Evolutionary conservation across 352 stramenopile genomes (phyloP).

Genomic region (Phytophthora fragariae): DNA sequence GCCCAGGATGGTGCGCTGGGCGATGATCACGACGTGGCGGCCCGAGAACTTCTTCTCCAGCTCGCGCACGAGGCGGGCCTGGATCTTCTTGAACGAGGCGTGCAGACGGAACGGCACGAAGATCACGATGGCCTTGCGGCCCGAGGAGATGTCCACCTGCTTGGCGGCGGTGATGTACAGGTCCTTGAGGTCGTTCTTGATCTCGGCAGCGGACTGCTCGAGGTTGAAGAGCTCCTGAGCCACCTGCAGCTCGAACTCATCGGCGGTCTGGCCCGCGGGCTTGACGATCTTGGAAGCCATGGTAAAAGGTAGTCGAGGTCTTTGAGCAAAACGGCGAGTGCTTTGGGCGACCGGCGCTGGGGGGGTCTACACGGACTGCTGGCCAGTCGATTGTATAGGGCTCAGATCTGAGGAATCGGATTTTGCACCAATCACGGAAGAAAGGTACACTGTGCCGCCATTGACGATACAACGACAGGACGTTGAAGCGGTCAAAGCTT

Average conservation of each 20-base stretch:
- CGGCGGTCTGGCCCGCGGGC: slow-evolving; percentile 81
- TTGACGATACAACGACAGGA: not conserved
- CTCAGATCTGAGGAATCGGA: slow-evolving; percentile 33
- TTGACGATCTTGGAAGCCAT: slow-evolving; percentile 91
- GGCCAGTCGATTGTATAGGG: slow-evolving; percentile 40
- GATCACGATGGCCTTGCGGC: slow-evolving; percentile 98
- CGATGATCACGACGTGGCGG: slow-evolving; percentile 98
- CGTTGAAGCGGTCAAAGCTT: not conserved
- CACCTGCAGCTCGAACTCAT: slow-evolving; percentile 92
- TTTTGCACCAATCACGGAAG: slow-evolving; percentile 8
- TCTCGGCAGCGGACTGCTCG: slow-evolving; percentile 94
- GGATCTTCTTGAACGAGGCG: slow-evolving; percentile 99
- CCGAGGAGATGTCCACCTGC: slow-evolving; percentile 96
- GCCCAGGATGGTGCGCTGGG: slow-evolving; percentile 98
- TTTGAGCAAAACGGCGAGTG: slow-evolving; percentile 46
- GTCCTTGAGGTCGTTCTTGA: slow-evolving; percentile 98
- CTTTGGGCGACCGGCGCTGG: not conserved
- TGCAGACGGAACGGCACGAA: slow-evolving; percentile 99
- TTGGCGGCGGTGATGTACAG: slow-evolving; percentile 99
- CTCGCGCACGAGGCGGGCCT: slow-evolving; percentile 97
- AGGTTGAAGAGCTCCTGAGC: slow-evolving; percentile 89
- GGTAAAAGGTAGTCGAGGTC: slow-evolving; percentile 45
- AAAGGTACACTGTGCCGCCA: not conserved
- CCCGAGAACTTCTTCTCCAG: slow-evolving; percentile 99
- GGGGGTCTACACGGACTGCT: slow-evolving; percentile 9